Percentiles rank a stretch among this genome's conserved stretches.
These are phyloP conservation scores for Massospora cicadina DNA, from an alignment of 371 early-diverging fungal species.

Conservation along the genomic window DNA sequence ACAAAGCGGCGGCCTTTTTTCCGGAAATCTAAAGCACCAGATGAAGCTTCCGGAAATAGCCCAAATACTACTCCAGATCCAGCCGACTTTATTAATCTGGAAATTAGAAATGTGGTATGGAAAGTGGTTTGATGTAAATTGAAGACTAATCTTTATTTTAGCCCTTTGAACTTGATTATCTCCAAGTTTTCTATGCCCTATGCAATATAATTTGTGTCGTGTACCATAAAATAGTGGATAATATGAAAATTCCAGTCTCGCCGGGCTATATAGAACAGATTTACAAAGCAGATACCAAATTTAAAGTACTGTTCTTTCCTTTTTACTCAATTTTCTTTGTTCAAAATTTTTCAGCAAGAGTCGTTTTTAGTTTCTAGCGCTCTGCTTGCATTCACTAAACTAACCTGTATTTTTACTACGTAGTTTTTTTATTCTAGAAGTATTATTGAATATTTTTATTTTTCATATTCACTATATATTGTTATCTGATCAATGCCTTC, in stretches of 20 bases:
- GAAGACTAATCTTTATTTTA: not conserved
- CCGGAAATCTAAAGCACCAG: not conserved
- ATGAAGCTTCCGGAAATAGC: not conserved
- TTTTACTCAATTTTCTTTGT: too few species aligned
- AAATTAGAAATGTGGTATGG: slow-evolving; percentile 6
- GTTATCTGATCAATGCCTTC: not conserved
- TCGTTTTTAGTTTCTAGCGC: too few species aligned
- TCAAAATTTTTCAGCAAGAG: too few species aligned
- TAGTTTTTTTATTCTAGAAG: too few species aligned
- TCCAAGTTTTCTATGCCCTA: slow-evolving; percentile 10
- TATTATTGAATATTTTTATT: too few species aligned
- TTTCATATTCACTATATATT: not conserved
- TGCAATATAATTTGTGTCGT: slow-evolving; percentile 10
- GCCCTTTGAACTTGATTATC: slow-evolving; percentile 11
- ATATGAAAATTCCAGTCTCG: not conserved
- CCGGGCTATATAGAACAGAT: slow-evolving; percentile 1
- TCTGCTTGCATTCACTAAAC: too few species aligned
- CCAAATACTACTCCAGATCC: not conserved
- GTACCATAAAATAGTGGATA: slow-evolving; percentile 8
- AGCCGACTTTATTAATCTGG: slow-evolving; percentile 10
- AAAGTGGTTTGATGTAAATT: too few species aligned
- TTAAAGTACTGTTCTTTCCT: too few species aligned
- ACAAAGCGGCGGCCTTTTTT: slow-evolving; percentile 5
- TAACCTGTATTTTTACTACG: too few species aligned
- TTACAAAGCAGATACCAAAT: slow-evolving; percentile 8